These are phyloP conservation scores for Aspergillus avenaceus DNA, from an alignment of 495 filamentous ascomycete genomes.

Conservation along the genomic window DNA sequence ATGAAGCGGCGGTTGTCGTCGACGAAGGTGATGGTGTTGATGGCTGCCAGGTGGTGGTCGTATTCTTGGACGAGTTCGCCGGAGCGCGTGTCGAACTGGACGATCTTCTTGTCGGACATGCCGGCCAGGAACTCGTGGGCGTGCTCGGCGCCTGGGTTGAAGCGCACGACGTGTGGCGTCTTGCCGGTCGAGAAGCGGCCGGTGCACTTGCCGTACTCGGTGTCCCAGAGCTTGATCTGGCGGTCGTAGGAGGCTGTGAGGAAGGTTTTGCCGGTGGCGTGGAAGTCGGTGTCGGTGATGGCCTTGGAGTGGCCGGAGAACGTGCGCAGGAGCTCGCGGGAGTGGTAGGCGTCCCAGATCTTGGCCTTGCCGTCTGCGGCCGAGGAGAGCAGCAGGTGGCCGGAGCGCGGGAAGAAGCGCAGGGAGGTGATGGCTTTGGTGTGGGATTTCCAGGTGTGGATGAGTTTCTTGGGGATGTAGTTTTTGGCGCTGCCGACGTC, in stretches of 20 bases:
- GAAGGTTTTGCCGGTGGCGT: conserved; percentile 75
- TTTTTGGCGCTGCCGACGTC: conserved; percentile 76
- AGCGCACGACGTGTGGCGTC: conserved; percentile 90
- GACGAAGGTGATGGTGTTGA: conserved; percentile 97
- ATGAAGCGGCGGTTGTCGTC: conserved; percentile 95
- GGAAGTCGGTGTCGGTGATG: conserved; percentile 87
- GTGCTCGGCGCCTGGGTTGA: conserved; percentile 76
- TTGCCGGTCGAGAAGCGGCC: conserved; percentile 86
- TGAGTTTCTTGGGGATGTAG: conserved; percentile 87
- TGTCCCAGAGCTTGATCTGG: conserved; percentile 97
- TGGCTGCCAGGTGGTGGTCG: conserved; percentile 92
- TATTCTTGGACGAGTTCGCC: conserved; percentile 92
- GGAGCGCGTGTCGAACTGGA: conserved; percentile 90
- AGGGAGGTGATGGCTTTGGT: conserved; percentile 81
- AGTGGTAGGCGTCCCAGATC: conserved; percentile 92
- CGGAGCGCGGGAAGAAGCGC: conserved; percentile 80
- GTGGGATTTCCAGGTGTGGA: conserved; percentile 87
- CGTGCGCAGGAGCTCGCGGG: conserved; percentile 79
- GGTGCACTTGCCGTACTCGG: conserved; percentile 85
- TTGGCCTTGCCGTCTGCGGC: conserved; percentile 86
- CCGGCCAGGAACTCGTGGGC: conserved; percentile 90
- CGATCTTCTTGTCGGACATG: conserved; percentile 97
- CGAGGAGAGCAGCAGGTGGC: conserved; percentile 83
- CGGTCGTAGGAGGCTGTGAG: conserved; percentile 90
- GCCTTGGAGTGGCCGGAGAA: conserved; percentile 89